Conservation (phyloP, 441 rosid species). For the Geranium incanum region DNA sequence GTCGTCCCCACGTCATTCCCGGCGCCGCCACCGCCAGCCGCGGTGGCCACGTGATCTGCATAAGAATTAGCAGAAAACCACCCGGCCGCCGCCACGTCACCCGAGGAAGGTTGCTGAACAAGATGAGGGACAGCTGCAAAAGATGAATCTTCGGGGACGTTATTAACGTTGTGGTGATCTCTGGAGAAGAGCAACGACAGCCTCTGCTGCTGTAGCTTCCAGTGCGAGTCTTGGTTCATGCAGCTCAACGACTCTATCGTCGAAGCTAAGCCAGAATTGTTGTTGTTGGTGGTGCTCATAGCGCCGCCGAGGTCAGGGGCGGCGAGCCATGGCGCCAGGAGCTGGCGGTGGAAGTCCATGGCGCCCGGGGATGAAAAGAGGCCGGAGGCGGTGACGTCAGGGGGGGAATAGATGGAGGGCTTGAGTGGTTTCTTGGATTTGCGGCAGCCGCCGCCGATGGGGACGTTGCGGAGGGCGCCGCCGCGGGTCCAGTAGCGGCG, state of each 20-base stretch:
- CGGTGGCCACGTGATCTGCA: no score
- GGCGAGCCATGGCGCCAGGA: constrained; percentile 12
- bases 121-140: no score
- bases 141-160: no score
- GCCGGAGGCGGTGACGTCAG: constrained; percentile 39
- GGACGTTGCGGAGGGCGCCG: constrained; percentile 84
- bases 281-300: neutral
- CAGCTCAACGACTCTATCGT: constrained; percentile 84
- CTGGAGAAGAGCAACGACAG: constrained; percentile 58
- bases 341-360: constrained; percentile 45
- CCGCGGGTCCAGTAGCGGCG: constrained; percentile 92
- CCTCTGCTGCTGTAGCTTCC: constrained; percentile 94
- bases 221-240: constrained; percentile 88
- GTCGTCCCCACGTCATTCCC: no score
- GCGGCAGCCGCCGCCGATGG: constrained; percentile 85
- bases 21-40: no score
- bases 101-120: no score
- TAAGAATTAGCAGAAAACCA: no score
- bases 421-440: constrained; percentile 67
- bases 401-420: constrained; percentile 36
- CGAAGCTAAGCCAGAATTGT: constrained; percentile 35
- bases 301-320: constrained; percentile 20
- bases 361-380: constrained; percentile 44
- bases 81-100: no score
- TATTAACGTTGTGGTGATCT: neutral